Percentiles rank a stretch among this genome's conserved stretches.
Evolutionary conservation across 2,329 filamentous ascomycete genomes (phyloP).

Genomic region (Didymella pomorum): DNA sequence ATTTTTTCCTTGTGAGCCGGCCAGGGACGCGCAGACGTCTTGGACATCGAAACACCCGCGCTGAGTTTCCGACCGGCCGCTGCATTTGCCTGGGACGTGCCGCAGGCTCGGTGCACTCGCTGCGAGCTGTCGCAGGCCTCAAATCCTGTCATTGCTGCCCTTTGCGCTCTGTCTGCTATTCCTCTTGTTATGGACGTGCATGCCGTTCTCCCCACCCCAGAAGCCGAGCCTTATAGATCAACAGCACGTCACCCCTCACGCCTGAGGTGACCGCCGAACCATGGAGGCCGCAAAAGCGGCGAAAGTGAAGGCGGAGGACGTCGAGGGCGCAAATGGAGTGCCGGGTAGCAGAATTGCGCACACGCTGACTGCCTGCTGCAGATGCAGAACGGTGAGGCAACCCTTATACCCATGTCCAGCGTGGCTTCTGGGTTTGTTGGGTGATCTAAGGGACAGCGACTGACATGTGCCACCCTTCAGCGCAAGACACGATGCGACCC

Average conservation of each 20-base stretch:
- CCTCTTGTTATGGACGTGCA: slow-evolving; percentile 33
- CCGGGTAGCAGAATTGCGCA: slow-evolving; percentile 72
- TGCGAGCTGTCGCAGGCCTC: slow-evolving; percentile 11
- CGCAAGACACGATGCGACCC: slow-evolving; percentile 97
- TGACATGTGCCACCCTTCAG: slow-evolving; percentile 56
- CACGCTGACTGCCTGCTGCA: slow-evolving; percentile 80
- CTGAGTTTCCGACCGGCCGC: slow-evolving; percentile 8
- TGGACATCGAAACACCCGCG: slow-evolving; percentile 8
- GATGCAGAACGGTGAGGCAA: slow-evolving; percentile 74
- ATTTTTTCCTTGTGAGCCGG: slow-evolving; percentile 11
- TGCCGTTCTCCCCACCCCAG: slow-evolving; percentile 29
- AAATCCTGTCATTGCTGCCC: slow-evolving; percentile 19
- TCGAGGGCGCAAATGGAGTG: slow-evolving; percentile 28
- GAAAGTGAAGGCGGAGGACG: slow-evolving; percentile 30
- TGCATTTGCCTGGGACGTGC: slow-evolving; percentile 29
- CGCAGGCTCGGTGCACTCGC: slow-evolving; percentile 21
- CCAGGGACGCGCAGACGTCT: slow-evolving; percentile 16
- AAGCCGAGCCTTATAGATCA: slow-evolving; percentile 20
- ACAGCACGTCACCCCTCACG: slow-evolving; percentile 16
- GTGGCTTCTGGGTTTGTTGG: not conserved
- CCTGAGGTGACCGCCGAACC: slow-evolving; percentile 21
- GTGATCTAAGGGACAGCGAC: slow-evolving; percentile 5
- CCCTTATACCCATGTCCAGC: not conserved
- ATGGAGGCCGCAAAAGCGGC: slow-evolving; percentile 37
- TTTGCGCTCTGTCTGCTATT: slow-evolving; percentile 6